Conservation (phyloP, 2,329 filamentous ascomycete genomes). For the Sporothrix phasma region DNA sequence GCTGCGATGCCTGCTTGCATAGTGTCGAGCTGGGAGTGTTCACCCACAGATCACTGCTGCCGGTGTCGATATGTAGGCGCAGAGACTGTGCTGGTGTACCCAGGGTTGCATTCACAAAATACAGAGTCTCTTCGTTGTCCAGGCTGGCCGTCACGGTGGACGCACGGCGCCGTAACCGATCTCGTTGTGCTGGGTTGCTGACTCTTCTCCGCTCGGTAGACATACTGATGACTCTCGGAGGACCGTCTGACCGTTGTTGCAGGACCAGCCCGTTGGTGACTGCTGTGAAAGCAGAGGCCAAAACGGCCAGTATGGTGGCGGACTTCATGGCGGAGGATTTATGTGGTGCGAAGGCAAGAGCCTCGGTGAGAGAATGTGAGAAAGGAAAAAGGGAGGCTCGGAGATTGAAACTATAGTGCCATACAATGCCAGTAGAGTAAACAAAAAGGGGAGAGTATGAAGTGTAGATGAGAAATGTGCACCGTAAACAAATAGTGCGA, state of each 20-base stretch:
- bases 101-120: slow-evolving; percentile 52
- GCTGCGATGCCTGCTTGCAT: slow-evolving; percentile 40
- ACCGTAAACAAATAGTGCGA: neutral
- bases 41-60: slow-evolving; percentile 60
- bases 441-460: neutral
- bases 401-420: neutral
- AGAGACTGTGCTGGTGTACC: slow-evolving; percentile 52
- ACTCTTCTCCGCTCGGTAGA: slow-evolving; percentile 33
- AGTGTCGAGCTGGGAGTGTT: slow-evolving; percentile 54
- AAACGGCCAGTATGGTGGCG: slow-evolving; percentile 23
- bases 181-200: slow-evolving; percentile 33
- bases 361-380: neutral
- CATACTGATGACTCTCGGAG: slow-evolving; percentile 37
- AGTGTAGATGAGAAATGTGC: neutral
- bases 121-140: slow-evolving; percentile 53
- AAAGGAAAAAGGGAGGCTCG: neutral
- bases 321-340: slow-evolving; percentile 28
- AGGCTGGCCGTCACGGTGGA: slow-evolving; percentile 36
- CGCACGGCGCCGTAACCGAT: slow-evolving; percentile 37
- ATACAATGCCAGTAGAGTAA: neutral
- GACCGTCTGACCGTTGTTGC: slow-evolving; percentile 24
- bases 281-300: slow-evolving; percentile 23
- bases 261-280: slow-evolving; percentile 24
- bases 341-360: neutral
- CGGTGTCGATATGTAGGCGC: slow-evolving; percentile 55